Base-by-base conservation (phyloP, 768 basidiomycete genomes). In the Udeniomyces megalosporus region DNA sequence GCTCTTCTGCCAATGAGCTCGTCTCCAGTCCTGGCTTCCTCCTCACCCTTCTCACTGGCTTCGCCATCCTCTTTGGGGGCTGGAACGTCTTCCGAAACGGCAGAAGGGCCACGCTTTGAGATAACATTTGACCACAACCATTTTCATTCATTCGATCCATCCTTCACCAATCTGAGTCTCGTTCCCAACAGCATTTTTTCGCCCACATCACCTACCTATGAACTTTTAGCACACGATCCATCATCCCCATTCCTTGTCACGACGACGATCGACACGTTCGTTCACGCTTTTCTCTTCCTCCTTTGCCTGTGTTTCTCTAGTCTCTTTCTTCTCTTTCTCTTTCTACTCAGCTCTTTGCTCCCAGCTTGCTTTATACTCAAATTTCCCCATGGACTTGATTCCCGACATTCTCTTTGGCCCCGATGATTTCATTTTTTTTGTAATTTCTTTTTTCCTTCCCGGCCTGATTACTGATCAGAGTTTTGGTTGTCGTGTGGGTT, bases 1-100 rank as follows among this genome's bases (percentile, higher is more conserved):
- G 63, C 53, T 65, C 63, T 0, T 59, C 58, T 15, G 63, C 58
- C 8, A 49, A 46, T 5, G 35, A 50, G 28, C 26, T 51, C 4
- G 24, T 51, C 29, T 35, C 48, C 29, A 32, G 38, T 32, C 62
- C 62, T 4, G 35, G 55, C 8, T 32, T 58, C 38, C 22, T 57
- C 29, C 26, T 46, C 15, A 10, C 29, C 48, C 4, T 63, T 10
- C 45, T 57, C n/a, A 63, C 62, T 3, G 42, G 22, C 1, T 28
- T 63, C 14, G 55, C 62, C 28, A 58, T 63, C 47, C 20, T 58
- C 28, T n/a, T 58, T 29, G 56, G 62, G 32, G 55, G 55, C 35
- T 63, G 55, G 54, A 45, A 48, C 34, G 7, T 63, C 50, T 47
- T 63, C 6, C 48, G 62, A 2, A 35, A 31, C 20, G 46, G 58